Evolutionary conservation across 2,329 filamentous ascomycete genomes (phyloP).

Genomic region (Aspergillus sp.): DNA sequence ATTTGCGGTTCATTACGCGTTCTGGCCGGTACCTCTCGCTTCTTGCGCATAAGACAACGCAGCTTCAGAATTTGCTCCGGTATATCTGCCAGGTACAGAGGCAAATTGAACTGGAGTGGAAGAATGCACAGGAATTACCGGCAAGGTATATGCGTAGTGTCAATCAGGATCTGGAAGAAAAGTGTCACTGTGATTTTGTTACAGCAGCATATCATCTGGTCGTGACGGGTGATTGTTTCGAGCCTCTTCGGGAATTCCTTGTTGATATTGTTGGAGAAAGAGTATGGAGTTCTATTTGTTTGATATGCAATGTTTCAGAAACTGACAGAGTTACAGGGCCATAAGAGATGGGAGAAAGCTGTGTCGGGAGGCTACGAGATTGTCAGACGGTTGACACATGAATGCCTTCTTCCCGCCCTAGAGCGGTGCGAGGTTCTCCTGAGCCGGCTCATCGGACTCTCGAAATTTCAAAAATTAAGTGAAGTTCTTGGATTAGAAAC

Average conservation of each 20-base stretch:
- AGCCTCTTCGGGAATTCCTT: slow-evolving; percentile 80
- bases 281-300: slow-evolving; percentile 49
- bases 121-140: slow-evolving; percentile 76
- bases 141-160: slow-evolving; percentile 74
- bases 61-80: slow-evolving; percentile 79
- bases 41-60: slow-evolving; percentile 81
- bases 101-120: slow-evolving; percentile 80
- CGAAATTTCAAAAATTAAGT: slow-evolving; percentile 70
- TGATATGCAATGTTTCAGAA: neutral
- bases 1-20: slow-evolving; percentile 77
- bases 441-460: slow-evolving; percentile 78
- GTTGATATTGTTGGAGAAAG: slow-evolving; percentile 78
- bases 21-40: slow-evolving; percentile 76
- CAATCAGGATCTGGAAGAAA: slow-evolving; percentile 70
- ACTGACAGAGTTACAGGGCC: slow-evolving; percentile 57
- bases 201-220: slow-evolving; percentile 81
- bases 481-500: slow-evolving; percentile 67
- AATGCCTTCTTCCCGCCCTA: slow-evolving; percentile 84
- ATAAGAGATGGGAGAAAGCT: slow-evolving; percentile 93
- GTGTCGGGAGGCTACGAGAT: slow-evolving; percentile 75
- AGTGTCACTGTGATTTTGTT: slow-evolving; percentile 64
- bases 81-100: slow-evolving; percentile 80
- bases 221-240: slow-evolving; percentile 76
- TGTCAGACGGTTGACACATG: slow-evolving; percentile 74
- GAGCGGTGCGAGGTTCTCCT: slow-evolving; percentile 81